Conservation (phyloP, 2,329 filamentous ascomycete species). For the Aureobasidium sp. region DNA sequence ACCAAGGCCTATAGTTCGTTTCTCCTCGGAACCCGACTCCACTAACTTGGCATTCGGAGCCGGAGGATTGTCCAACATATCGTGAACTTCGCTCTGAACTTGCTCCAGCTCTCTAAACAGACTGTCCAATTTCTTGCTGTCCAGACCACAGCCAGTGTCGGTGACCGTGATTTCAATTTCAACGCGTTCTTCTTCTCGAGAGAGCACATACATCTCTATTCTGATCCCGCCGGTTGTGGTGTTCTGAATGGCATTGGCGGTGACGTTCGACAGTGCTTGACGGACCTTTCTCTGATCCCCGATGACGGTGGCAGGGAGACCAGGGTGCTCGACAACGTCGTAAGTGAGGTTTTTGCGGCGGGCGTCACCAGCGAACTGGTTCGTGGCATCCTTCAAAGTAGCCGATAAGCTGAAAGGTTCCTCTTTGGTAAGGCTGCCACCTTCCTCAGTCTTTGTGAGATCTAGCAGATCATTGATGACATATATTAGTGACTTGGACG, state of each 20-base stretch:
- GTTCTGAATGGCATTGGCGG: constrained; percentile 77
- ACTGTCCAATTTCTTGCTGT: constrained; percentile 48
- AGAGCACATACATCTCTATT: constrained; percentile 61
- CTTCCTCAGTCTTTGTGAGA: constrained; percentile 80
- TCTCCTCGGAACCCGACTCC: constrained; percentile 27
- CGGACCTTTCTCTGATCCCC: constrained; percentile 76
- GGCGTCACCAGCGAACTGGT: constrained; percentile 66
- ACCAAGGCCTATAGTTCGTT: constrained; percentile 64
- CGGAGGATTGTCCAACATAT: constrained; percentile 31
- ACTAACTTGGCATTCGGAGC: constrained; percentile 28
- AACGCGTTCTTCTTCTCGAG: constrained; percentile 46
- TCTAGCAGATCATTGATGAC: constrained; percentile 90
- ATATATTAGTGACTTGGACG: constrained; percentile 86
- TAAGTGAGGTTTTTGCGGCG: constrained; percentile 69
- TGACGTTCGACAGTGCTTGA: constrained; percentile 75
- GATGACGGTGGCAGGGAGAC: constrained; percentile 62
- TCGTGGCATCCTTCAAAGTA: constrained; percentile 70
- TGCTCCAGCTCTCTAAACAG: constrained; percentile 59
- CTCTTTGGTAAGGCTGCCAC: constrained; percentile 69
- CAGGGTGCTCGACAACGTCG: constrained; percentile 58
- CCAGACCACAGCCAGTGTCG: constrained; percentile 67
- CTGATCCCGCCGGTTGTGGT: constrained; percentile 61
- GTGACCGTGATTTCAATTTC: constrained; percentile 68
- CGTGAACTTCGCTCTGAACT: constrained; percentile 53
- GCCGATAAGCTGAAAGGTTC: constrained; percentile 67